phyloP scores from a whole-genome alignment of 352 stramenopile species.

The Phytophthora fragariaefolia region DNA sequence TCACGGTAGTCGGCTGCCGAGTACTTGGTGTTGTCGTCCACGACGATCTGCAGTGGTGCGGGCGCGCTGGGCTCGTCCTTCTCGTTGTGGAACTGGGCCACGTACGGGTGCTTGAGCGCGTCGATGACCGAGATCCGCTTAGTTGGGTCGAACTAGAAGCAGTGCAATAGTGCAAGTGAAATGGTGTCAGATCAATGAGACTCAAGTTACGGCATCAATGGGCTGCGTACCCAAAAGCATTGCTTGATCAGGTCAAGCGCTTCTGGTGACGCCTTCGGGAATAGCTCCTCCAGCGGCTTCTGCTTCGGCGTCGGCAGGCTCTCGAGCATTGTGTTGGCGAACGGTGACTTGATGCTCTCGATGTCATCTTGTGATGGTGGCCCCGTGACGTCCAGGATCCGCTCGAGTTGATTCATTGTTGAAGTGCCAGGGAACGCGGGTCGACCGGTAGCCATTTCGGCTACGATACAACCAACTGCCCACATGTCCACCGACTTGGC shows the following conservation, averaged over 20 bases:
- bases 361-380: constrained; percentile 91
- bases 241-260: constrained; percentile 91
- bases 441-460: constrained; percentile 92
- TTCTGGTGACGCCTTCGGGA: constrained; percentile 87
- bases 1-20: constrained; percentile 94
- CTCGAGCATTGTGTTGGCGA: constrained; percentile 94
- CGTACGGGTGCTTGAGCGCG: constrained; percentile 93
- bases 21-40: constrained; percentile 96
- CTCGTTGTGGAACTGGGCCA: constrained; percentile 96
- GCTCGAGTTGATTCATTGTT: constrained; percentile 97
- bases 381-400: constrained; percentile 95
- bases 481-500: constrained; percentile 95
- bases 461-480: constrained; percentile 94
- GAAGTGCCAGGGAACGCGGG: constrained; percentile 95
- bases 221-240: constrained; percentile 76
- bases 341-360: constrained; percentile 92
- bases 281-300: constrained; percentile 86
- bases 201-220: neutral
- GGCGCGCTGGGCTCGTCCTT: constrained; percentile 90
- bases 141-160: constrained; percentile 89
- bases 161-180: no score
- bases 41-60: constrained; percentile 80
- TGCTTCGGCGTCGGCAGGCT: constrained; percentile 81
- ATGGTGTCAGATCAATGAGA: no score
- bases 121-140: constrained; percentile 90